Conservation (phyloP, 306 rosid genomes). For the Cicer cuneatum region DNA sequence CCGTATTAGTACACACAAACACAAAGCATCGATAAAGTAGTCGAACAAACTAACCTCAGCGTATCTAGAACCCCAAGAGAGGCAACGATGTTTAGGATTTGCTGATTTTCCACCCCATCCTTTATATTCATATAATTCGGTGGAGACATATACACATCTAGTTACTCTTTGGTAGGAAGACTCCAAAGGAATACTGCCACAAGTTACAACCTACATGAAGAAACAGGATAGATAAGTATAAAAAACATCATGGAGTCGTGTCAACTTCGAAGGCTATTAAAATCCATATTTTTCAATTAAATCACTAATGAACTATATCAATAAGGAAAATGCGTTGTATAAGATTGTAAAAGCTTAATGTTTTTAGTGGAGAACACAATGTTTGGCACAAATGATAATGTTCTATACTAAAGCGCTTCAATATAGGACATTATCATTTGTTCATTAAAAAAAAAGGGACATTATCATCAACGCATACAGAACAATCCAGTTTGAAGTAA, state of each 20-base stretch:
- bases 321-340: conserved; percentile 8
- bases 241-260: background rate
- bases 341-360: conserved; percentile 19
- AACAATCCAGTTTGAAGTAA: conserved; percentile 7
- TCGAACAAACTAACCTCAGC: conserved; percentile 74
- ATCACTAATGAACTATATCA: conserved; percentile 12
- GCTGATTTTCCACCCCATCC: conserved; percentile 87
- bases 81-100: conserved; percentile 72
- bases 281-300: conserved; percentile 2
- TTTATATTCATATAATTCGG: conserved; percentile 82
- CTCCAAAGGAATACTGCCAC: conserved; percentile 98
- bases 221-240: conserved; percentile 27
- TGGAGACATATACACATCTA: conserved; percentile 86
- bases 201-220: conserved; percentile 87
- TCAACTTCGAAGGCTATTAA: conserved; percentile 19
- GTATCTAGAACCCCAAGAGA: conserved; percentile 82
- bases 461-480: background rate
- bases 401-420: background rate
- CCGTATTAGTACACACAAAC: conserved; percentile 12
- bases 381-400: background rate
- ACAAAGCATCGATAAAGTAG: conserved; percentile 30
- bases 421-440: background rate
- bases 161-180: conserved; percentile 86
- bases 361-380: conserved; percentile 26
- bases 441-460: no score